A percentile compares a stretch with the other conserved stretches of the same genome.
phyloP scores from a whole-genome alignment of 106 monocot species.

The Agapanthus africanus region DNA sequence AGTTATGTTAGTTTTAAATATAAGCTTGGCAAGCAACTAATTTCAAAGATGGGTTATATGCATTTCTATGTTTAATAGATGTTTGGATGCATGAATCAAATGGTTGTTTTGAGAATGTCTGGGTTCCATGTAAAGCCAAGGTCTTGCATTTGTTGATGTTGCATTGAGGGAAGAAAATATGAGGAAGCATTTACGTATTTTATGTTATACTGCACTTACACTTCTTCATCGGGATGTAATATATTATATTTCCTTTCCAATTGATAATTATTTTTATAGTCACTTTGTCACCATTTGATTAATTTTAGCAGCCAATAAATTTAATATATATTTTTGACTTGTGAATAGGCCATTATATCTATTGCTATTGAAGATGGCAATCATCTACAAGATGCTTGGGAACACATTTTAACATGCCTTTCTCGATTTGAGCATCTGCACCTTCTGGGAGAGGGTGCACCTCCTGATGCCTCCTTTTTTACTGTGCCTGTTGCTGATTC shows the following conservation, averaged over 20 bases:
- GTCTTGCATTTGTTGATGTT: not conserved
- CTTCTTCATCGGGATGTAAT: not conserved
- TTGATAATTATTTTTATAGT: not conserved
- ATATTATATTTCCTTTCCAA: not conserved
- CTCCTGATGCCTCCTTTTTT: conserved; percentile 88
- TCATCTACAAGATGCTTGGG: conserved; percentile 91
- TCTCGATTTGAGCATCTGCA: conserved; percentile 95
- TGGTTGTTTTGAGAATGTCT: not conserved
- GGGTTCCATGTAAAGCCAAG: not conserved
- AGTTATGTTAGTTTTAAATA: not conserved
- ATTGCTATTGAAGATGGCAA: conserved; percentile 99
- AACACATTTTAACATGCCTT: conserved; percentile 92
- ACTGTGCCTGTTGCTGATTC: conserved; percentile 30
- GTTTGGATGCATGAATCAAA: not conserved
- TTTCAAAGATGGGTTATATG: not conserved
- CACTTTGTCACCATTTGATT: not conserved
- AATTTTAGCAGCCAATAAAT: conserved; percentile 1
- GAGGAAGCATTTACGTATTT: not conserved
- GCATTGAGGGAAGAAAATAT: not conserved
- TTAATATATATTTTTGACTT: conserved; percentile 6
- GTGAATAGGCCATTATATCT: conserved; percentile 76
- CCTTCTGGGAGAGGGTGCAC: conserved; percentile 88
- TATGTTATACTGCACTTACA: not conserved
- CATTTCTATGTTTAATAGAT: not conserved
- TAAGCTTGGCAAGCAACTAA: not conserved